Conservation (phyloP, 345 rosid genomes). For the Dimocarpus longan region DNA sequence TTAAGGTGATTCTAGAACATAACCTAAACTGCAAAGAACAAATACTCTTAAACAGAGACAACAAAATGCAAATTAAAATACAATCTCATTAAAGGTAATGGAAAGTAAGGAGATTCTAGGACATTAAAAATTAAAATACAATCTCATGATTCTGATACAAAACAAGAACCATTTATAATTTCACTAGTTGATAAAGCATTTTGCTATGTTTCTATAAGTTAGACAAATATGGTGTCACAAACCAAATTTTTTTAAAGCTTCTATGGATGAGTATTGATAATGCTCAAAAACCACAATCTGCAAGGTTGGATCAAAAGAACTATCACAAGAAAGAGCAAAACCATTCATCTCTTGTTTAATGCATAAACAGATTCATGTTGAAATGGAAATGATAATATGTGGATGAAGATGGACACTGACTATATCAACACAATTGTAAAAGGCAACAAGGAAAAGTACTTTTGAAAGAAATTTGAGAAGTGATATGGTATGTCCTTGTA, state of each 20-base stretch:
- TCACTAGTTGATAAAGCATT: not conserved
- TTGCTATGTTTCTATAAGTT: not conserved
- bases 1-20: no score
- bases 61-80: no score
- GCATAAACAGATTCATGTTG: not conserved
- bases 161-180: not conserved
- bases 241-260: not conserved
- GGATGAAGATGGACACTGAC: not conserved
- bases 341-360: not conserved
- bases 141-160: not conserved
- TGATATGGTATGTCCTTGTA: not conserved
- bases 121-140: no score
- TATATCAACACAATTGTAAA: not conserved
- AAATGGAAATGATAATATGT: not conserved
- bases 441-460: not conserved
- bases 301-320: not conserved
- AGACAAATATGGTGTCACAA: not conserved
- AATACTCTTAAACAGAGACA: no score
- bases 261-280: not conserved
- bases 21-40: no score
- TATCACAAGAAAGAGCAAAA: not conserved
- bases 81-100: not conserved
- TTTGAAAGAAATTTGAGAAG: not conserved
- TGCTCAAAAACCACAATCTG: not conserved
- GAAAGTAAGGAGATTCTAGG: not conserved